These are phyloP conservation scores for Cornus florida DNA, from an alignment of 148 eudicot species.

Conservation along the genomic window DNA sequence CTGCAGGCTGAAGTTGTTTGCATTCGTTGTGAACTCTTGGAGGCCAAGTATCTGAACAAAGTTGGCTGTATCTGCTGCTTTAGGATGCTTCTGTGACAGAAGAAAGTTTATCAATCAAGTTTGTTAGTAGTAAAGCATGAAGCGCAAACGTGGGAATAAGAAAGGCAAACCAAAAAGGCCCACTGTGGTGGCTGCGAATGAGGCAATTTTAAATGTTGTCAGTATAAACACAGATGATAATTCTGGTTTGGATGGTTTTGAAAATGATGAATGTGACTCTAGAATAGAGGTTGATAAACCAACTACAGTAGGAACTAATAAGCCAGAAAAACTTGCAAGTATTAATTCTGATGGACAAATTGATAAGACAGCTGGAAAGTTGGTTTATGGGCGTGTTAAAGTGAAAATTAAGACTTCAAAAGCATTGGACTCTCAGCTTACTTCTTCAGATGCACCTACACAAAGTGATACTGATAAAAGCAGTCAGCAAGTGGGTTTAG, in stretches of 20 bases:
- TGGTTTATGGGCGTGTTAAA: conserved; percentile 85
- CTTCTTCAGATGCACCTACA: conserved; percentile 41
- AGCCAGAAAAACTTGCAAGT: conserved; percentile 34
- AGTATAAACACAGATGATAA: conserved; percentile 41
- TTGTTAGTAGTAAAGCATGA: conserved; percentile 39
- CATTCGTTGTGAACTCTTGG: neutral
- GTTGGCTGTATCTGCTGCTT: conserved; percentile 9
- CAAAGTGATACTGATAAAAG: conserved; percentile 62
- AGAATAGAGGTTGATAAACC: conserved; percentile 40
- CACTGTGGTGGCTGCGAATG: conserved; percentile 17
- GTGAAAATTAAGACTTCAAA: conserved; percentile 71
- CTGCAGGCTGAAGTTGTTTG: neutral
- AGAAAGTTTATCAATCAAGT: neutral
- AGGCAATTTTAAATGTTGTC: conserved; percentile 26
- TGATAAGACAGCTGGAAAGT: conserved; percentile 50
- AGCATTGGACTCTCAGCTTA: conserved; percentile 40
- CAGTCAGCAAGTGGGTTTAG: conserved; percentile 41
- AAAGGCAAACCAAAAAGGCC: conserved; percentile 65
- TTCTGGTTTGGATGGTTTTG: conserved; percentile 52
- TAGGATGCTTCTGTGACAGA: neutral
- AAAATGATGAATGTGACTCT: conserved; percentile 45
- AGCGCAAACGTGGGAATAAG: conserved; percentile 79
- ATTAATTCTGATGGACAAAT: conserved; percentile 29
- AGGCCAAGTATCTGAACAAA: neutral
- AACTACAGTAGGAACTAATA: conserved; percentile 35